A percentile compares a stretch with the other conserved stretches of the same genome.
These are phyloP conservation scores for Sporisorium sorghi DNA, from an alignment of 1,284 basidiomycete genomes.

Conservation along the genomic window DNA sequence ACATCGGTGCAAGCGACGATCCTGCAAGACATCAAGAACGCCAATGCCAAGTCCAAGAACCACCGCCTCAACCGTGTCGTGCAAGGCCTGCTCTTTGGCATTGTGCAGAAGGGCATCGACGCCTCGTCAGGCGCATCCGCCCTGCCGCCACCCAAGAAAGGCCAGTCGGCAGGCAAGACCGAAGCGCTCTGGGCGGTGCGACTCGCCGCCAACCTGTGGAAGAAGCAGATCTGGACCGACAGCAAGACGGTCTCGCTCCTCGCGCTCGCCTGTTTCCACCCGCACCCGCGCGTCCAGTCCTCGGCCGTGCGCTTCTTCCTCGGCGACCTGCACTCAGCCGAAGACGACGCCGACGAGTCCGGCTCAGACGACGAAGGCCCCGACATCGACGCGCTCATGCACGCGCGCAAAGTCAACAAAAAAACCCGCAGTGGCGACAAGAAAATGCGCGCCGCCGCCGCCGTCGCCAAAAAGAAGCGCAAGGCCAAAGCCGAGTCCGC, in stretches of 20 bases:
- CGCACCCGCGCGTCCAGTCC: conserved; percentile 91
- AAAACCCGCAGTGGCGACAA: conserved; percentile 65
- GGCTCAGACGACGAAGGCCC: conserved; percentile 52
- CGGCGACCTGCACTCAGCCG: conserved; percentile 72
- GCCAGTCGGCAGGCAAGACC: conserved; percentile 70
- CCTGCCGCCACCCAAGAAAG: conserved; percentile 69
- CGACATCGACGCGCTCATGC: conserved; percentile 59
- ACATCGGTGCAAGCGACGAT: conserved; percentile 92
- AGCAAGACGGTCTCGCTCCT: conserved; percentile 93
- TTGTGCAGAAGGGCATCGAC: conserved; percentile 87
- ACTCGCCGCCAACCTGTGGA: conserved; percentile 93
- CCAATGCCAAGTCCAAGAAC: conserved; percentile 88
- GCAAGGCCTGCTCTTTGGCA: conserved; percentile 93
- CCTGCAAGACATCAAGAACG: conserved; percentile 91
- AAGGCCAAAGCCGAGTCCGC: conserved; percentile 52
- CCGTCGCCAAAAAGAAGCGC: conserved; percentile 56
- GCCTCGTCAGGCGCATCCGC: conserved; percentile 59
- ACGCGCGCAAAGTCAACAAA: conserved; percentile 66
- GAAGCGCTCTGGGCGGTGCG: conserved; percentile 99
- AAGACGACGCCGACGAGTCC: conserved; percentile 57
- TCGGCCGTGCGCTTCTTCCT: conserved; percentile 98
- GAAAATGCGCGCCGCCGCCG: conserved; percentile 63
- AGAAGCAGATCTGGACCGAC: conserved; percentile 92
- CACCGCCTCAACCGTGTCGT: conserved; percentile 96
- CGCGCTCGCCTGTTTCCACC: conserved; percentile 91